Evolutionary conservation across 441 rosid species (phyloP).

Genomic region (Pelargonium australe): DNA sequence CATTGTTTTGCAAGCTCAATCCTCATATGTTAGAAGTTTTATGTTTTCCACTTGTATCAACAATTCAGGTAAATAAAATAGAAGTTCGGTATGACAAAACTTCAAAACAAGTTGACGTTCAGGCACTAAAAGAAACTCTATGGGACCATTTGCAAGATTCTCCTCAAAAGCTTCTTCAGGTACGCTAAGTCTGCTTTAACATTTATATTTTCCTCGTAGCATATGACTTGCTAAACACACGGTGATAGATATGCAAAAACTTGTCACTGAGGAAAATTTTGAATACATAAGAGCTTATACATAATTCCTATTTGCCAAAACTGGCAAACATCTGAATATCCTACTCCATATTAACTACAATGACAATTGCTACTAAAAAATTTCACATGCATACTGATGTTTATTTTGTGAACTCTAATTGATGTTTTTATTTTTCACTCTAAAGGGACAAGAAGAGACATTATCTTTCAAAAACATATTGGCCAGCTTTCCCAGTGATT

Average conservation of each 20-base stretch:
- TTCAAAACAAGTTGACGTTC: slow-evolving; percentile 92
- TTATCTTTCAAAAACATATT: slow-evolving; percentile 63
- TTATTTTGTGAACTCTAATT: background rate
- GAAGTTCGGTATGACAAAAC: slow-evolving; percentile 81
- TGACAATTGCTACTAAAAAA: too few species aligned
- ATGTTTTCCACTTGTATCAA: slow-evolving; percentile 6
- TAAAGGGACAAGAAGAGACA: slow-evolving; percentile 30
- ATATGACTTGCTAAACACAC: too few species aligned
- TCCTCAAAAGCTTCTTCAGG: slow-evolving; percentile 42
- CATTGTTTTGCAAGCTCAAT: too few species aligned
- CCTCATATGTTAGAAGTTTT: background rate
- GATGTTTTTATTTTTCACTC: background rate
- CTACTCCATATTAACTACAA: too few species aligned
- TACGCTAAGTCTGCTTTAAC: slow-evolving; percentile 20
- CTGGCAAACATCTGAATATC: too few species aligned
- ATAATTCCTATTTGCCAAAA: too few species aligned
- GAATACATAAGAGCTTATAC: too few species aligned
- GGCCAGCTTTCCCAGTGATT: slow-evolving; percentile 61
- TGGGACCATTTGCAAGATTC: slow-evolving; percentile 64
- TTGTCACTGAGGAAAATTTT: too few species aligned
- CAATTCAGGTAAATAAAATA: slow-evolving; percentile 62
- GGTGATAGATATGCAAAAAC: too few species aligned
- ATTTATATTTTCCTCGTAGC: background rate
- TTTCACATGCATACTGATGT: too few species aligned
- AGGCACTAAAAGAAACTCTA: slow-evolving; percentile 69